Evolutionary conservation across 148 eudicot genomes (phyloP).

Genomic region (Pharnaceum exiguum): DNA sequence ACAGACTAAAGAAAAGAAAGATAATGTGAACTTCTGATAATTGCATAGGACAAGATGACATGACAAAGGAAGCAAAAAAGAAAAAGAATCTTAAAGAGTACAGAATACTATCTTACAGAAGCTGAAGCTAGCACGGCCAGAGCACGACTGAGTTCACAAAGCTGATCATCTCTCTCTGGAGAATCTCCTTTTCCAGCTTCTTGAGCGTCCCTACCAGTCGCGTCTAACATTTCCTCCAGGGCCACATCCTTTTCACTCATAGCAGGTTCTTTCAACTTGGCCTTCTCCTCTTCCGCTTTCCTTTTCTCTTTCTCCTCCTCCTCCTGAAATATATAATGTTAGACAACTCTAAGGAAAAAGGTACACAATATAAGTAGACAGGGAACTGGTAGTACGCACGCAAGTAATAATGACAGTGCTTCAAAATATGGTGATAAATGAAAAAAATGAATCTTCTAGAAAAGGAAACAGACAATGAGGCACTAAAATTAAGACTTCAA

Average conservation of each 20-base stretch:
- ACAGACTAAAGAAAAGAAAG: constrained; percentile 49
- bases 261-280: constrained; percentile 48
- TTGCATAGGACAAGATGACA: too few relatives aligned
- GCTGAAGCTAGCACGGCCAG: constrained; percentile 76
- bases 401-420: too few relatives aligned
- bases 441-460: too few relatives aligned
- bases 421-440: too few relatives aligned
- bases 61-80: too few relatives aligned
- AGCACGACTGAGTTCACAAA: constrained; percentile 76
- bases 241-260: constrained; percentile 52
- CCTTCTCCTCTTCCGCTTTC: constrained; percentile 55
- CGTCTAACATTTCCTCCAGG: constrained; percentile 56
- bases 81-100: too few relatives aligned
- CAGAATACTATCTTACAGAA: constrained; percentile 41
- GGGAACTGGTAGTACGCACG: background rate
- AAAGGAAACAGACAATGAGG: background rate
- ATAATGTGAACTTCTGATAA: constrained; percentile 9
- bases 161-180: constrained; percentile 56
- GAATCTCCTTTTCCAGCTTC: constrained; percentile 31
- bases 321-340: constrained; percentile 27
- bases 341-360: constrained; percentile 4
- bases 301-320: constrained; percentile 49
- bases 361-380: background rate
- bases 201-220: constrained; percentile 50
- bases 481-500: background rate